Base-by-base conservation (phyloP, 2,329 filamentous ascomycete genomes). In the Microthyrium microscopicum region DNA sequence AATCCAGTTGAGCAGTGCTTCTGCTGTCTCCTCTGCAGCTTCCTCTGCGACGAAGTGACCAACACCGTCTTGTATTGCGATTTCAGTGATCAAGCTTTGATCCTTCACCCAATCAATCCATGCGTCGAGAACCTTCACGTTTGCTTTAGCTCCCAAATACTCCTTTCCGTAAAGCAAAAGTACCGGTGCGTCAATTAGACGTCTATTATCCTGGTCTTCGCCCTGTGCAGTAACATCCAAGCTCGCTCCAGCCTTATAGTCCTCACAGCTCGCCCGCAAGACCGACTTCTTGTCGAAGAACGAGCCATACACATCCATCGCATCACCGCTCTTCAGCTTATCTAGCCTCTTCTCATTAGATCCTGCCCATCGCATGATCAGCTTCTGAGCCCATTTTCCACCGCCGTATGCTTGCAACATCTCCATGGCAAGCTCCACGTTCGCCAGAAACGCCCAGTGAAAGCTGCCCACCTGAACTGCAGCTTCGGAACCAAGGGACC, bases 401-500 rank as follows among this genome's bases (percentile, higher is more conserved):
- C 54, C 57, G 9, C 62, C 61, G 33, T 55, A 53, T 4, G 52
- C 51, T 30, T 46, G 42, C 32, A 68, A 57, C 45, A 66, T 53
- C 8, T 51, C 42, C 12, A 57, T 53, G 1, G 62, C 61, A 0
- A 58, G 35, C 5, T 58, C 51, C 5, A 53, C 49, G 21, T 61
- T 60, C 8, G 64, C 62, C 5, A 68, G 52, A 25, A 68, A 54
- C 3, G 63, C 53, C 64, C 64, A 68, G 48, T 68, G 63, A 44
- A 58, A 66, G 42, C 58, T 60, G 2, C 47, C 50, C 4, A 44
- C 43, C n/a, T 50, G 45, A 13, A 54, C 50, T 2, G 41, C 40
- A 6, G 60, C 53, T 32, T 56, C 42, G 5, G 49, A 35, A 39
- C 26, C 26, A 64, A 60, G 3, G 46, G 48, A 4, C 46, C 39